Conservation (phyloP, 1,139 yeast species). For the Blastobotrys capitulatus region DNA sequence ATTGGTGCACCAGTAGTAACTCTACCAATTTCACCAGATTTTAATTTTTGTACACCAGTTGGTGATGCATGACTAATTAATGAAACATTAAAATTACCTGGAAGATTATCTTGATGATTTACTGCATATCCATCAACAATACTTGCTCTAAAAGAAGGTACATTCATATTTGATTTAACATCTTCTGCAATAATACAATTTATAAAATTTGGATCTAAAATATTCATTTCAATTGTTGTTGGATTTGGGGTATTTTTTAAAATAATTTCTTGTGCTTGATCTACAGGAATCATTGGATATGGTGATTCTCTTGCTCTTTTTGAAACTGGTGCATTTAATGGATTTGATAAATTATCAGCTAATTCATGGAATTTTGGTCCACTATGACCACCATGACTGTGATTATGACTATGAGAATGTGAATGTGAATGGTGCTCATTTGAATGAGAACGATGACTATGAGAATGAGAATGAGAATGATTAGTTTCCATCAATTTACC, state of each 20-base stretch:
- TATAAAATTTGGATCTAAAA: constrained; percentile 25
- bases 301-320: constrained; percentile 42
- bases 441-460: constrained; percentile 13
- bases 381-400: constrained; percentile 20
- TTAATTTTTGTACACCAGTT: constrained; percentile 20
- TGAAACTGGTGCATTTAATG: constrained; percentile 36
- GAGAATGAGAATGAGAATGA: constrained; percentile 20
- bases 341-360: constrained; percentile 29
- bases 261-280: constrained; percentile 31
- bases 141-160: constrained; percentile 45
- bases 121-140: constrained; percentile 53
- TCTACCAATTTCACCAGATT: constrained; percentile 37
- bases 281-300: constrained; percentile 41
- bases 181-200: constrained; percentile 41
- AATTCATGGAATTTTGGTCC: constrained; percentile 19
- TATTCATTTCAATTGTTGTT: constrained; percentile 21
- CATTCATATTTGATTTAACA: constrained; percentile 34
- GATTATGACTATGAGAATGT: constrained; percentile 15
- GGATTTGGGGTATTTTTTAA: constrained; percentile 24
- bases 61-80: constrained; percentile 41
- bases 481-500: constrained; percentile 21
- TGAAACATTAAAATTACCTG: constrained; percentile 39
- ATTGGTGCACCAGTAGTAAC: constrained; percentile 52
- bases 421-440: constrained; percentile 9
- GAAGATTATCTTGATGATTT: constrained; percentile 36